phyloP scores from a whole-genome alignment of 768 basidiomycete species.

The Rhodosporidiobolus odoratus region DNA sequence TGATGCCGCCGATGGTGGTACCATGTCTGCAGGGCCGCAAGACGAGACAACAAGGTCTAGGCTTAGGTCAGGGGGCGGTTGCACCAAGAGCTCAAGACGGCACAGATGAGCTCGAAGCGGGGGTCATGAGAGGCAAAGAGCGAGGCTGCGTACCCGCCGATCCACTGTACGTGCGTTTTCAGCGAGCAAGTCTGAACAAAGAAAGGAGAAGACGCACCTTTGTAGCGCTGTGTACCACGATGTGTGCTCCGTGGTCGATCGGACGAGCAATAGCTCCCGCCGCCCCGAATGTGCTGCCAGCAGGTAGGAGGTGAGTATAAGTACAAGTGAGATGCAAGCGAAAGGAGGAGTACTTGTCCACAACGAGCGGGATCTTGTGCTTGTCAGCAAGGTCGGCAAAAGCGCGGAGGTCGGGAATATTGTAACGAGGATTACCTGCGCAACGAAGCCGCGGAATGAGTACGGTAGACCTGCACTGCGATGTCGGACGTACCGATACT shows the following conservation, averaged over 20 bases:
- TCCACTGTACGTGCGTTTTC: background rate
- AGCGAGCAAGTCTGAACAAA: too few species aligned
- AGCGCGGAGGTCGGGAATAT: constrained; percentile 60
- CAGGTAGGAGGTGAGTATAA: background rate
- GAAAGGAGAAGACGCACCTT: constrained; percentile 47
- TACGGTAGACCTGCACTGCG: background rate
- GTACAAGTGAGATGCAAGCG: background rate
- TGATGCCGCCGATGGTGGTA: constrained; percentile 69
- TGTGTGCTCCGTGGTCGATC: constrained; percentile 73
- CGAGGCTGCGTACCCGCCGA: constrained; percentile 1
- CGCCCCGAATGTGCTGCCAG: constrained; percentile 49
- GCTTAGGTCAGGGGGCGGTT: too few species aligned
- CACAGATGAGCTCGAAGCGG: too few species aligned
- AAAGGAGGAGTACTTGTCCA: constrained; percentile 52
- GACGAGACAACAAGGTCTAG: too few species aligned
- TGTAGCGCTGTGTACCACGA: constrained; percentile 71
- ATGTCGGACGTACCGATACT: constrained; percentile 51
- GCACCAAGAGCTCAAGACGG: too few species aligned
- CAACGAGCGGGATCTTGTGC: constrained; percentile 65
- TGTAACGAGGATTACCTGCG: constrained; percentile 61
- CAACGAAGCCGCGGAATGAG: background rate
- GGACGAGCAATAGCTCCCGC: constrained; percentile 52
- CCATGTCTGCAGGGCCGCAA: constrained; percentile 48
- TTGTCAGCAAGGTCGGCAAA: constrained; percentile 69
- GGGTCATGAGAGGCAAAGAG: too few species aligned